Evolutionary conservation across 176 grass and related monocot species (phyloP).

Genomic region (Ensete ventricosum): DNA sequence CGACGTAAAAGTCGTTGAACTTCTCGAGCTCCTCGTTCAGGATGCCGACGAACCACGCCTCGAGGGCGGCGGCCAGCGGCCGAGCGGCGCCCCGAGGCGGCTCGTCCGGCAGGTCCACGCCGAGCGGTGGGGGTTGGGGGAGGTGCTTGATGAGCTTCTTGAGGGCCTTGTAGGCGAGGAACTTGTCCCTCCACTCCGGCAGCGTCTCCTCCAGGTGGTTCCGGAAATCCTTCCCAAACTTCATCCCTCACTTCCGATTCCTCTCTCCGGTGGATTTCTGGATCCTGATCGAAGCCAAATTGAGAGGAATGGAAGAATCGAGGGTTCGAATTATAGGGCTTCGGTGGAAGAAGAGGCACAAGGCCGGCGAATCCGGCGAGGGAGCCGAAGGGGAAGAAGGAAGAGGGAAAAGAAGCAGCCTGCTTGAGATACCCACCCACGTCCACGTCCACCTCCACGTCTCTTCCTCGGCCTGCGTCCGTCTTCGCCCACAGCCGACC

Average conservation of each 20-base stretch:
- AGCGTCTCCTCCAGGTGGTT: conserved; percentile 90
- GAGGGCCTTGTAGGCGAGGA: conserved; percentile 78
- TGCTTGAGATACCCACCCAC: neutral
- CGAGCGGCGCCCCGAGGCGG: neutral
- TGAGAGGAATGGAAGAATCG: neutral
- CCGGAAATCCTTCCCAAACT: conserved; percentile 94
- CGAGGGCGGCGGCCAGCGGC: conserved; percentile 20
- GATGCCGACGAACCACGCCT: conserved; percentile 65
- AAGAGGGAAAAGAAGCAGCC: neutral
- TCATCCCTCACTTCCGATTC: conserved; percentile 29
- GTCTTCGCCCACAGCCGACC: neutral
- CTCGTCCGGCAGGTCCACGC: neutral
- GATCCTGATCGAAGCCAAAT: no score
- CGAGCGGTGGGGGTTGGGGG: conserved; percentile 9
- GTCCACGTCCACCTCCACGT: neutral
- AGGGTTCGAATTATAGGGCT: neutral
- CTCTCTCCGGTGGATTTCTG: neutral
- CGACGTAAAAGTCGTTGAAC: conserved; percentile 96
- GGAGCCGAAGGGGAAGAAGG: neutral
- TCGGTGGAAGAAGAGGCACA: neutral
- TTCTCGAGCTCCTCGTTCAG: conserved; percentile 81
- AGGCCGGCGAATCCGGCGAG: neutral
- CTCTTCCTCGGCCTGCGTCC: neutral
- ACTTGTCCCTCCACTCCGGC: conserved; percentile 94
- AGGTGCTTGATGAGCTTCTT: conserved; percentile 98